Conservation (phyloP, 176 grass and related monocot genomes). For the Eleusine coracana region DNA sequence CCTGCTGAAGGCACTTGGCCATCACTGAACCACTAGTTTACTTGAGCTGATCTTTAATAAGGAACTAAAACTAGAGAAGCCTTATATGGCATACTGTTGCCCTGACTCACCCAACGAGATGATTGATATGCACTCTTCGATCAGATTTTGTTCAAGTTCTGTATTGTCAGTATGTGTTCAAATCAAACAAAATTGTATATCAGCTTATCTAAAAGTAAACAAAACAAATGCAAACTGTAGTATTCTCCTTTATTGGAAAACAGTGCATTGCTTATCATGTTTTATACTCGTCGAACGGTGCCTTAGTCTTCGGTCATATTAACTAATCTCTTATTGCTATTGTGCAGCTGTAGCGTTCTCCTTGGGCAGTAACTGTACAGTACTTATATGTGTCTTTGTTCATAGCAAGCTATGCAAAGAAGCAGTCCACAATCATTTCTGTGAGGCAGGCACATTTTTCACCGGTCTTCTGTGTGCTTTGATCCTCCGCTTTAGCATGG, state of each 20-base stretch:
- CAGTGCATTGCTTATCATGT: conserved; percentile 21
- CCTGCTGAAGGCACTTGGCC: background rate
- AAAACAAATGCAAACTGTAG: background rate
- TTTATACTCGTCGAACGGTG: background rate
- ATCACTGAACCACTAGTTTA: background rate
- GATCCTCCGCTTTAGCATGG: conserved; percentile 18
- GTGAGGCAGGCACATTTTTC: background rate
- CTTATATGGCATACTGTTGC: background rate
- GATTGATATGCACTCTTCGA: background rate
- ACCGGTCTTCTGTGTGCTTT: background rate
- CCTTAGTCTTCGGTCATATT: background rate
- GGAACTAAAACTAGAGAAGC: background rate
- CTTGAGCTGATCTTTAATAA: background rate
- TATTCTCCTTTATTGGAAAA: background rate
- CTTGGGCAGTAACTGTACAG: conserved; percentile 43
- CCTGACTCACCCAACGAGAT: background rate
- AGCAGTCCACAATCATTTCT: conserved; percentile 34
- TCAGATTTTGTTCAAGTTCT: background rate
- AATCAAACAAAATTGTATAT: background rate
- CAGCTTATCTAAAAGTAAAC: background rate
- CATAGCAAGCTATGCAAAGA: conserved; percentile 37
- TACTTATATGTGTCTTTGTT: conserved; percentile 28
- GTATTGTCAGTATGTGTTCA: background rate
- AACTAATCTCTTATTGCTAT: conserved; percentile 4
- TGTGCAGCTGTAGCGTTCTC: conserved; percentile 49